Evolutionary conservation across 2,329 filamentous ascomycete species (phyloP), one percentile per base, ranked within the genome.

Genomic region (Whalleya microplaca): DNA sequence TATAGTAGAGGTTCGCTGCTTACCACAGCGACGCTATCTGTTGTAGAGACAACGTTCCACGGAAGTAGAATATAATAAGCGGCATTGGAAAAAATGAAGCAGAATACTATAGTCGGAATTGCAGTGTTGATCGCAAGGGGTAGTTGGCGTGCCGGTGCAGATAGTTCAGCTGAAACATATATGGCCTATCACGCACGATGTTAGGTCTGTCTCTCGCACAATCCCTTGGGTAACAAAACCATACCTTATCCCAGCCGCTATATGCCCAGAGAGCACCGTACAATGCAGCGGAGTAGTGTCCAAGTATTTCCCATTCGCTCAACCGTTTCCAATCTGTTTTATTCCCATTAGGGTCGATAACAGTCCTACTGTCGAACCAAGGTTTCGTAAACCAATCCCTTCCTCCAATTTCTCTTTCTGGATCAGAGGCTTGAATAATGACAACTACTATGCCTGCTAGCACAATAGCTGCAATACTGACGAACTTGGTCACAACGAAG

Each of bases 221-320:
- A 42, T 10, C 6, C 14, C n/a, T n/a, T n/a, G 9, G 12, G 4
- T n/a, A 43, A 27, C 27, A 29, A 10, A 27, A 41, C 64, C 76
- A 72, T 41, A 83, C 83, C 73, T 87, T 87, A 53, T 88, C 85
- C 85, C 85, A 88, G 0, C 85, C 85, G 0, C 82, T 85, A 56
- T 87, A 88, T 0, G 83, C 85, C 85, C 84, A 88, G 0, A 88
- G 66, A 0, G 83, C 84, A 0, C 80, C 85, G 62, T 87, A 87
- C 0, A 87, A 73, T 0, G 85, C 85, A 1, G 84, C 79, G 2
- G 83, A 84, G 53, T 82, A 81, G 62, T 86, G 81, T 0, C 85
- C 85, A 21, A 86, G 77, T 10, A 82, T 75, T 53, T 85, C 82
- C 85, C 85, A 88, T 23, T 75, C 69, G 4, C 76, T 72, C 42